Evolutionary conservation across 495 filamentous ascomycete species (phyloP), one percentile per base, ranked within the genome.

Genomic region (Aeminium ludgeri): DNA sequence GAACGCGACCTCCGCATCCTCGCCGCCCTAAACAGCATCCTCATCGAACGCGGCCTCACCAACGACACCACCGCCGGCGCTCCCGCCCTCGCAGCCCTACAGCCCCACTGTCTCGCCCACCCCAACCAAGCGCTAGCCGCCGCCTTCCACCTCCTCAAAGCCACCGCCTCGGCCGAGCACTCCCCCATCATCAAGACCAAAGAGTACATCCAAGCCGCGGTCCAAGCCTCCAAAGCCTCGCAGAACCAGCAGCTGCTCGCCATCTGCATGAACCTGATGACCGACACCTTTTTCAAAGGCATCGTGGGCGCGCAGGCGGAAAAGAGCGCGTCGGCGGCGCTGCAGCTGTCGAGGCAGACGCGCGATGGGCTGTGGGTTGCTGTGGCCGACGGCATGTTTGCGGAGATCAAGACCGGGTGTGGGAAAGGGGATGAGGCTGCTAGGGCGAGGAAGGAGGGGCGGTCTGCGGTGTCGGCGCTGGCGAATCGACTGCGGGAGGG

Each of bases 221-320:
- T 79, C n/a, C 60, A 69, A 32, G 62, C 66, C 2, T 69, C 76
- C 23, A 70, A 72, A 4, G 52, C 60, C 7, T 65, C 71, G 23
- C 54, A 59, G 36, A 80, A 83, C 51, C 65, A 59, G 35, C 87
- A 89, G 40, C 78, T 85, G 41, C 68, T 83, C 7, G 79, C 74
- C 46, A 82, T 95, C 46, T 73, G 78, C 3, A 66, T 99, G 30
- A 84, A 72, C 46, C 74, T 91, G 49, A 86, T 96, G 83, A 78
- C 79, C 49, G 71, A 65, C 56, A 71, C 74, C 34, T 85, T 96
- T 57, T 96, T 95, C 63, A 80, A 78, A 23, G 16, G 11, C 15
- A 80, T 87, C 10, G 73, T 94, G 2, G 84, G 82, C 28, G 84
- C 85, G 42, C 87, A 96, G 60, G 81, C 87, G 1, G 75, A 91